phyloP scores from a whole-genome alignment of 2,329 filamentous ascomycete genomes.

The Paraphaeosphaeria sporulosa region DNA sequence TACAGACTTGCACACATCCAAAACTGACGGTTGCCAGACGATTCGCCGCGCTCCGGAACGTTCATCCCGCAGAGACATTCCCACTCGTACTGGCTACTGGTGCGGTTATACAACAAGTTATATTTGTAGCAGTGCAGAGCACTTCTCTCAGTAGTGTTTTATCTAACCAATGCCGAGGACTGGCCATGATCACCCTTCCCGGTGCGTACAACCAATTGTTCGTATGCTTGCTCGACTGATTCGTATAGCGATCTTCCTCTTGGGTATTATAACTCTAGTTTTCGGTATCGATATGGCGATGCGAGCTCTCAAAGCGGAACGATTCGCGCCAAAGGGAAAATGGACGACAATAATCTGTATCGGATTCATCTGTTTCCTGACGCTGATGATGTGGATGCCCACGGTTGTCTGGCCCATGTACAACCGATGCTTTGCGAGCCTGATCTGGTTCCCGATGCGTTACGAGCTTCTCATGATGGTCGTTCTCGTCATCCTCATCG shows the following conservation, averaged over 20 bases:
- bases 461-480: constrained; percentile 67
- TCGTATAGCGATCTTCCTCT: constrained; percentile 67
- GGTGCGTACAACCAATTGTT: constrained; percentile 34
- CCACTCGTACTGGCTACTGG: constrained; percentile 50
- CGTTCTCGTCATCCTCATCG: constrained; percentile 61
- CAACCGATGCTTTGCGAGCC: constrained; percentile 70
- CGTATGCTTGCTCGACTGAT: constrained; percentile 25
- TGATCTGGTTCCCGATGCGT: constrained; percentile 71
- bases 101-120: constrained; percentile 47
- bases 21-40: constrained; percentile 36
- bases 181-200: constrained; percentile 49
- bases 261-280: constrained; percentile 70
- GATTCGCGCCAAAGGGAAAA: constrained; percentile 66
- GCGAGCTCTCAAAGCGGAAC: constrained; percentile 61
- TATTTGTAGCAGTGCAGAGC: constrained; percentile 50
- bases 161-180: constrained; percentile 43
- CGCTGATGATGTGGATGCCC: constrained; percentile 66
- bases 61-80: constrained; percentile 51
- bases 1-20: not conserved
- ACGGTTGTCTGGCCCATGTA: constrained; percentile 63
- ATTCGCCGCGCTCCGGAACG: constrained; percentile 45
- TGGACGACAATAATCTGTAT: constrained; percentile 69
- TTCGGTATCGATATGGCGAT: constrained; percentile 69
- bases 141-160: constrained; percentile 48
- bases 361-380: constrained; percentile 58